Evolutionary conservation across 2,329 filamentous ascomycete genomes (phyloP), one percentile per base, ranked within the genome.

Genomic region (Colletotrichum filicis): DNA sequence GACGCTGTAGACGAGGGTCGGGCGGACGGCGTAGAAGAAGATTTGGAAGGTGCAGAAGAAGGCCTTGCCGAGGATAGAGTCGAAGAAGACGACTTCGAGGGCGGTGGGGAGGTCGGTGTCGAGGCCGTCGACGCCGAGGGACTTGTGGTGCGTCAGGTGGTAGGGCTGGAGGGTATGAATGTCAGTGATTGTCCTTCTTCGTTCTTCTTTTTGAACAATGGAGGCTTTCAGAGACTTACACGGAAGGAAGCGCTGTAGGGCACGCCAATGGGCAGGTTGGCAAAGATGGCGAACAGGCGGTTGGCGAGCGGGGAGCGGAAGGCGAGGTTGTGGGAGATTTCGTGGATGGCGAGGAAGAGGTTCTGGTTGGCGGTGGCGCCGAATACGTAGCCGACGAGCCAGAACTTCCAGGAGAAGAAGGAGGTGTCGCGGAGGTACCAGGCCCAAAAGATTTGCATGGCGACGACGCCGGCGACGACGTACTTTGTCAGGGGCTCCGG

Each of bases 31-130:
- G 86, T 99, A 99, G 89, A 99, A 99, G 81, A 99, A 90, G 83
- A 99, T 98, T 85, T 99, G 97, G 86, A 98, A 99, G 77, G 97
- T 99, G 86, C 94, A 96, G 89, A 99, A 99, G 87, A 99, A 99
- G 76, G 97, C 93, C 85, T 99, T 99, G 82, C 97, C 97, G 22
- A 96, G 90, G 78, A 99, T 92, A 8, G 95, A 98, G 87, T 99
- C 94, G 79, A 99, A 92, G 82, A 99, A 93, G 80, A 97, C 85
- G 75, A 95, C 96, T 86, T 99, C 97, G 63, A 98, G 84, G 61
- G 94, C 91, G 22, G 97, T 98, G 28, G 97, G 97, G 32, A 99
- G 92, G 80, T 99, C 97, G 57, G 96, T 98, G 82, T 99, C 97
- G 56, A 99, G 91, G 69, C 97, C 97, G 79, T 98, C 94, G 63